Conservation (phyloP, 176 grass and related monocot species). For the Carex pumila region DNA sequence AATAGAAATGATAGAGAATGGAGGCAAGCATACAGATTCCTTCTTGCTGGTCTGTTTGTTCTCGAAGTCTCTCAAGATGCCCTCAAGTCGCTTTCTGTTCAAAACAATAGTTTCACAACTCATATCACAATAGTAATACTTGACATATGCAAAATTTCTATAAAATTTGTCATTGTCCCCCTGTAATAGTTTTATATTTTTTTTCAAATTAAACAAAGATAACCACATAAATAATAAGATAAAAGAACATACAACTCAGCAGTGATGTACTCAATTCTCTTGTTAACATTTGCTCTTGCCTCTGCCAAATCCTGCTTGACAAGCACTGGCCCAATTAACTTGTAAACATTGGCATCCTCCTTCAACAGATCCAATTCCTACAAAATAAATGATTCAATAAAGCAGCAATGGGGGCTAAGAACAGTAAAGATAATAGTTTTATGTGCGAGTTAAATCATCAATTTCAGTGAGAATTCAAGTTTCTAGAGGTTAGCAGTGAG, state of each 20-base stretch:
- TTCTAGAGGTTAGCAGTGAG: not conserved
- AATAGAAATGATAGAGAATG: constrained; percentile 10
- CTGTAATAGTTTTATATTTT: not conserved
- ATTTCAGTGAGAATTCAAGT: not conserved
- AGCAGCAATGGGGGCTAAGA: not conserved
- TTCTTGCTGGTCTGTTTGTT: constrained; percentile 96
- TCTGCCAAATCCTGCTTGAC: constrained; percentile 96
- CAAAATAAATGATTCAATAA: not conserved
- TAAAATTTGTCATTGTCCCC: not conserved
- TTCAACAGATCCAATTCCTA: constrained; percentile 83
- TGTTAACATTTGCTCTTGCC: constrained; percentile 91
- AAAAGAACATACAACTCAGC: constrained; percentile 66
- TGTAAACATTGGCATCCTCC: constrained; percentile 81
- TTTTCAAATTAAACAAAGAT: constrained; percentile 9
- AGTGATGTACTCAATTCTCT: constrained; percentile 94
- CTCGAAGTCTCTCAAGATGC: constrained; percentile 72
- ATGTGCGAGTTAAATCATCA: not conserved
- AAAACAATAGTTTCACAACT: not conserved
- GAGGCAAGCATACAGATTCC: constrained; percentile 51
- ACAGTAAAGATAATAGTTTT: not conserved
- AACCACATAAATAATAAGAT: constrained; percentile 2
- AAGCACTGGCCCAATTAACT: constrained; percentile 87
- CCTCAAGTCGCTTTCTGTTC: constrained; percentile 74
- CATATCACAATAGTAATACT: not conserved
- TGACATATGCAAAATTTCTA: not conserved